Evolutionary conservation across 1,284 basidiomycete species (phyloP).

Genomic region (Tilletia setariae): DNA sequence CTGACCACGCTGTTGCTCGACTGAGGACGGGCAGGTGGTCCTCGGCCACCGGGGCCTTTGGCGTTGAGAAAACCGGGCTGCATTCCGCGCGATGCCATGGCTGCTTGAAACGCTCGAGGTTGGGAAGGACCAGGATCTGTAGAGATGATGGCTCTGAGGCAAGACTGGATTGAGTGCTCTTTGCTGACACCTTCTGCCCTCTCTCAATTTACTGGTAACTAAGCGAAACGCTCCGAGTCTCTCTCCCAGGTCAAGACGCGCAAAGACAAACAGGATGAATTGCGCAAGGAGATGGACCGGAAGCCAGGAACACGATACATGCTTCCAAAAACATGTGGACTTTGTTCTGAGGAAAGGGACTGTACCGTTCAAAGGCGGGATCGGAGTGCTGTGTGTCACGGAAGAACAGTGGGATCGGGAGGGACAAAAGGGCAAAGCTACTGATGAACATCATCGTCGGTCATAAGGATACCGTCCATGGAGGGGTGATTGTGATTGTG

Average conservation of each 20-base stretch:
- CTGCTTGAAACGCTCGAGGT: constrained; percentile 1
- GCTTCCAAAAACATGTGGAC: background rate
- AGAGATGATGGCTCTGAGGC: background rate
- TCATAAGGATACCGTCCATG: constrained; percentile 8
- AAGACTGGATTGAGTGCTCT: background rate
- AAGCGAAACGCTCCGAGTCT: background rate
- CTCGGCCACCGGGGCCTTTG: background rate
- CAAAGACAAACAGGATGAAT: too few species aligned
- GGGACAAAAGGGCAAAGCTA: background rate
- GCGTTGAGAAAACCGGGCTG: constrained; percentile 10
- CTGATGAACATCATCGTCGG: background rate
- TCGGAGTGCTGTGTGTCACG: too few species aligned
- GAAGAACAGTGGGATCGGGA: too few species aligned
- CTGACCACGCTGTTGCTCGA: background rate
- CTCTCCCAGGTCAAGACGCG: too few species aligned
- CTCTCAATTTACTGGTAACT: background rate
- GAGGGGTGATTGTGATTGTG: background rate
- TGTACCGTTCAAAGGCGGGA: too few species aligned
- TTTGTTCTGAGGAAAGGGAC: too few species aligned
- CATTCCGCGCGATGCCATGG: constrained; percentile 10
- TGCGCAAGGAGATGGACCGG: too few species aligned
- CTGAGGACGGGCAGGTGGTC: background rate
- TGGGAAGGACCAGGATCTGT: background rate
- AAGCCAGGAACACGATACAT: too few species aligned
- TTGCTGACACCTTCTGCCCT: background rate